Evolutionary conservation across 2,329 filamentous ascomycete genomes (phyloP), one percentile per base, ranked within the genome.

Genomic region (Hypoxylon rubiginosum): DNA sequence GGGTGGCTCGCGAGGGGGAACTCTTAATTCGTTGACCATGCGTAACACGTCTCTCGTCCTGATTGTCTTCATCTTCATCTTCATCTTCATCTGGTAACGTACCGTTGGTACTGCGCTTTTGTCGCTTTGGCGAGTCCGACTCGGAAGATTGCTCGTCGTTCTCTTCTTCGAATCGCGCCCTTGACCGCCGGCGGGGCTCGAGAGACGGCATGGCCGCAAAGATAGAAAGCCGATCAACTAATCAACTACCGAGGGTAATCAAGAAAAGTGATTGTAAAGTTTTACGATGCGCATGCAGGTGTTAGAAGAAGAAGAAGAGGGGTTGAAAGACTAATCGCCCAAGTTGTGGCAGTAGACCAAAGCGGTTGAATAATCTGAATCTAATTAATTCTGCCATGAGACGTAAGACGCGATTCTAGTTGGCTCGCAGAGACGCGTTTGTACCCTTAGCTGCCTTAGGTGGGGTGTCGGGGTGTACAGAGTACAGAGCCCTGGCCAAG

Each of bases 161-260:
- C 11, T 78, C 76, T 63, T 76, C 79, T 26, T 84, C 81, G 45
- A 78, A 78, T 10, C 78, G 77, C 21, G 79, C 76, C 57, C 84
- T 82, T 62, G 82, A 78, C 19, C 84, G 82, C 50, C 84, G 84
- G 59, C 81, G 77, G 53, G 73, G 68, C 28, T 72, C 64, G 45
- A 71, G 58, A 30, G 69, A 68, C n/a, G 77, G 64, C 78, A 79
- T 79, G 36, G 45, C 39, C 24, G 21, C 17, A 24, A n/a, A 39
- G 50, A 30, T 19, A 15, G 24, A 45, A 24, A 15, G 34, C 54
- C 39, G 32, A 19, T 24, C 21, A 24, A 24, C 21, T 24, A 19
- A 17, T 21, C 3, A 24, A 19, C 17, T 7, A 26, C 6, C 3
- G 19, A 15, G 19, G 3, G 6, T 10, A 15, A 4, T 19, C 39